Conservation (phyloP, 2,329 filamentous ascomycete species). For the Fusarium musae region DNA sequence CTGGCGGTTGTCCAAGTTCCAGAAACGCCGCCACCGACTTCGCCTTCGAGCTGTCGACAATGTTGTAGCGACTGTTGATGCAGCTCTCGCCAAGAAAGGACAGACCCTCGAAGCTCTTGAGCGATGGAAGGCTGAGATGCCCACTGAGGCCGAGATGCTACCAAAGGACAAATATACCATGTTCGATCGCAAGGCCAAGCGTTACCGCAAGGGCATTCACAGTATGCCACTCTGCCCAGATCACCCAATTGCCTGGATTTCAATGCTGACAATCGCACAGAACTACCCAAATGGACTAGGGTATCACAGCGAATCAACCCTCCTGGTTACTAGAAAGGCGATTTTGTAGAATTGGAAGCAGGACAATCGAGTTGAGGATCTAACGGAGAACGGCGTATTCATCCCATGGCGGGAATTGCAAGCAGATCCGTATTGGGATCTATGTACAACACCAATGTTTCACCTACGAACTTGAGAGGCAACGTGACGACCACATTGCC, state of each 20-base stretch:
- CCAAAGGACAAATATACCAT: slow-evolving; percentile 98
- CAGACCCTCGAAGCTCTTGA: slow-evolving; percentile 81
- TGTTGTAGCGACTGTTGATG: slow-evolving; percentile 85
- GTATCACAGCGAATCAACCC: slow-evolving; percentile 94
- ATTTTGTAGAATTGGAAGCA: slow-evolving; percentile 12
- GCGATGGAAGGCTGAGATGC: slow-evolving; percentile 96
- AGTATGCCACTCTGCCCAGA: slow-evolving; percentile 69
- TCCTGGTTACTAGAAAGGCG: slow-evolving; percentile 81
- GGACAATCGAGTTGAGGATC: slow-evolving; percentile 17
- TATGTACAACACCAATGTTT: slow-evolving; percentile 48
- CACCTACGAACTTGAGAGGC: slow-evolving; percentile 39
- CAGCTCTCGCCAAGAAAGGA: slow-evolving; percentile 78
- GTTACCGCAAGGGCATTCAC: slow-evolving; percentile 96
- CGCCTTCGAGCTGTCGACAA: slow-evolving; percentile 86
- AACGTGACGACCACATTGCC: slow-evolving; percentile 34
- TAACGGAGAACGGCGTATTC: slow-evolving; percentile 39
- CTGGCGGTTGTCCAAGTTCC: slow-evolving; percentile 91
- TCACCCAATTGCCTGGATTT: not conserved
- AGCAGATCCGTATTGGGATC: slow-evolving; percentile 29
- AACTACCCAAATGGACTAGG: slow-evolving; percentile 92
- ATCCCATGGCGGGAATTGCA: slow-evolving; percentile 35
- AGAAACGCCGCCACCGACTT: slow-evolving; percentile 87
- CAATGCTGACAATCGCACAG: slow-evolving; percentile 55
- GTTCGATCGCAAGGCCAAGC: slow-evolving; percentile 95
- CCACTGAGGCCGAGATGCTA: slow-evolving; percentile 93